These are phyloP conservation scores for Pythium monospermum DNA, from an alignment of 352 stramenopile genomes.

Conservation along the genomic window DNA sequence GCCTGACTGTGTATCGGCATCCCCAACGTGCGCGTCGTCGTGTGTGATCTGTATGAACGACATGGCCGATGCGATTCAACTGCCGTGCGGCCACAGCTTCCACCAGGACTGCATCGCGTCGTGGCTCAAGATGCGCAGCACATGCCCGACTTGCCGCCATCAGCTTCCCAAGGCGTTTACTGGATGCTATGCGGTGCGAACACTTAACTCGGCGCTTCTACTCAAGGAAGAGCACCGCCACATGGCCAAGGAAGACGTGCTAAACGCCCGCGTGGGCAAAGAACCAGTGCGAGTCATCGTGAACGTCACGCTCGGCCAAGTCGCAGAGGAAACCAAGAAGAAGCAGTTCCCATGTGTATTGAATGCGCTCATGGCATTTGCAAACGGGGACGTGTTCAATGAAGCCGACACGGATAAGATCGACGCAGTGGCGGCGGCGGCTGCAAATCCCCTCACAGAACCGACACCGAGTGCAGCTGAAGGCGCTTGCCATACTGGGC, in stretches of 20 bases:
- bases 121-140: slow-evolving; percentile 91
- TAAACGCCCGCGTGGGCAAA: slow-evolving; percentile 46
- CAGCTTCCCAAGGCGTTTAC: slow-evolving; percentile 85
- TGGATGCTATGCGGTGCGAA: slow-evolving; percentile 72
- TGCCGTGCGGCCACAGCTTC: slow-evolving; percentile 93
- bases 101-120: slow-evolving; percentile 90
- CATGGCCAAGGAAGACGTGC: slow-evolving; percentile 48
- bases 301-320: slow-evolving; percentile 74
- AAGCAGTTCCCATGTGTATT: slow-evolving; percentile 74
- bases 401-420: slow-evolving; percentile 43
- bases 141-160: slow-evolving; percentile 93
- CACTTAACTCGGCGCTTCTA: slow-evolving; percentile 72
- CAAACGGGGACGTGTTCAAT: slow-evolving; percentile 59
- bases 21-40: slow-evolving; percentile 26
- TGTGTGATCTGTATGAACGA: slow-evolving; percentile 93
- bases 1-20: too few species aligned
- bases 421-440: slow-evolving; percentile 1
- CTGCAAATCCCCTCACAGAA: neutral
- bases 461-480: neutral
- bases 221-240: slow-evolving; percentile 57
- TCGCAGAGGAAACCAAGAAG: slow-evolving; percentile 46
- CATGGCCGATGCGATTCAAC: slow-evolving; percentile 51
- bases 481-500: neutral
- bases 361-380: slow-evolving; percentile 78
- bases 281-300: slow-evolving; percentile 69